Percentiles rank a stretch among this genome's conserved stretches.
Evolutionary conservation across 2,329 filamentous ascomycete genomes (phyloP).

Genomic region (Trichoderma sp.): DNA sequence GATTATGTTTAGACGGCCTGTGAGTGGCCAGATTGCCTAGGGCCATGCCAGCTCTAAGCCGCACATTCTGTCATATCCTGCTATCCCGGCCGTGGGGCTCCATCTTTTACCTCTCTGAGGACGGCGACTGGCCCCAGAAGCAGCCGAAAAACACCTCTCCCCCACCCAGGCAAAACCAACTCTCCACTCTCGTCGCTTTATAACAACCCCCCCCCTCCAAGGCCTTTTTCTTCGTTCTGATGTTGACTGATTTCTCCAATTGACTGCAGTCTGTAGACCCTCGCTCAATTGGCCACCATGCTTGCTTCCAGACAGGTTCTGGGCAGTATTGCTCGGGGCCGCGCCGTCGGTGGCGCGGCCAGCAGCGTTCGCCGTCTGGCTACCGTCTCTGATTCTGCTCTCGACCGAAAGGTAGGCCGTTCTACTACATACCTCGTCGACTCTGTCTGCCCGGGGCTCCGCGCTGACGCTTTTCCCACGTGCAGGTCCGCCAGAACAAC

Average conservation of each 20-base stretch:
- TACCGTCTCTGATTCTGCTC: constrained; percentile 78
- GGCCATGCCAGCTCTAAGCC: constrained; percentile 15
- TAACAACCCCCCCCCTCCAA: constrained; percentile 22
- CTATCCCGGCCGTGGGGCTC: constrained; percentile 13
- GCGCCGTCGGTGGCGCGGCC: constrained; percentile 54
- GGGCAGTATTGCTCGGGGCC: constrained; percentile 62
- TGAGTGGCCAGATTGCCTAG: constrained; percentile 26
- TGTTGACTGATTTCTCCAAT: constrained; percentile 21
- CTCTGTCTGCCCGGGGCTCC: background rate
- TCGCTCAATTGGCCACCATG: constrained; percentile 52
- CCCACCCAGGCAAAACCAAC: constrained; percentile 20
- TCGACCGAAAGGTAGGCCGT: constrained; percentile 79
- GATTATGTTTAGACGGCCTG: constrained; percentile 29
- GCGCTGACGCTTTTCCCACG: constrained; percentile 23
- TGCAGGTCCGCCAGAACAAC: constrained; percentile 86
- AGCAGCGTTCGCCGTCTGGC: constrained; percentile 71
- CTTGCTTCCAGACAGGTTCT: constrained; percentile 70
- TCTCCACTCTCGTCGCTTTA: constrained; percentile 28
- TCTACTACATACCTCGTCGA: background rate
- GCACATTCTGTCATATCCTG: constrained; percentile 18
- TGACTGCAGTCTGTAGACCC: constrained; percentile 29
- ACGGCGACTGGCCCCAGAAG: constrained; percentile 24
- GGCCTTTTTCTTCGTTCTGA: constrained; percentile 18
- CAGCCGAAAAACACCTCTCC: constrained; percentile 29
- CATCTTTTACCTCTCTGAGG: constrained; percentile 14